Conservation (phyloP, 2,329 filamentous ascomycete genomes). For the Rhynchosporium agropyri region DNA sequence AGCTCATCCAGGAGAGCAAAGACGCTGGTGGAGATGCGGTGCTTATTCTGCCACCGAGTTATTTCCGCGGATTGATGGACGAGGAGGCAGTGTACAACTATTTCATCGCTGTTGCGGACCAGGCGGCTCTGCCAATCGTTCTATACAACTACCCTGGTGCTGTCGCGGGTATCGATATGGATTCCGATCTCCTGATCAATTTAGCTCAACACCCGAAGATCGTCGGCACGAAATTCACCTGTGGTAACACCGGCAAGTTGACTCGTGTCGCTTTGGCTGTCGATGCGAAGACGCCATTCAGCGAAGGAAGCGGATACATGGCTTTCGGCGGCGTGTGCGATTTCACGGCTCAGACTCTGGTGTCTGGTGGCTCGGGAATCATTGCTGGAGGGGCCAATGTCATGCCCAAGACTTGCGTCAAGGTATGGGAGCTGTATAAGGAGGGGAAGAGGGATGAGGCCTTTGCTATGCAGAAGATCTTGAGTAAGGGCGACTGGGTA, state of each 20-base stretch:
- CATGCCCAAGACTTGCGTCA: conserved; percentile 78
- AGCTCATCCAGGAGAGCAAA: conserved; percentile 67
- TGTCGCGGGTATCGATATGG: conserved; percentile 85
- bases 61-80: conserved; percentile 74
- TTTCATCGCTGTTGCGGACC: conserved; percentile 68
- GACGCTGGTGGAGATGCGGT: conserved; percentile 78
- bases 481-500: conserved; percentile 80
- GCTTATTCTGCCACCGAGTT: conserved; percentile 78
- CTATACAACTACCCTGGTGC: conserved; percentile 92
- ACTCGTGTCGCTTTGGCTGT: conserved; percentile 77
- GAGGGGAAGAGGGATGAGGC: conserved; percentile 77
- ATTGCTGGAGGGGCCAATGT: conserved; percentile 87
- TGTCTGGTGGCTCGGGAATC: conserved; percentile 78
- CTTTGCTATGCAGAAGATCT: conserved; percentile 72
- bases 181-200: conserved; percentile 81
- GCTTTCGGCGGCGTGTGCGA: conserved; percentile 87
- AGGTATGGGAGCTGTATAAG: conserved; percentile 75
- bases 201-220: conserved; percentile 82
- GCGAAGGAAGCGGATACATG: conserved; percentile 70
- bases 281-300: conserved; percentile 67
- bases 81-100: conserved; percentile 75
- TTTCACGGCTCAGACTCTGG: conserved; percentile 80
- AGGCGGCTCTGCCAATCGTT: conserved; percentile 74
- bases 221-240: conserved; percentile 88
- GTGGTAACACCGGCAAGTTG: conserved; percentile 86